Percentiles rank a stretch among this genome's conserved stretches.
Conservation (phyloP, 1,139 yeast genomes). For the Geotrichum citri-aurantii region DNA sequence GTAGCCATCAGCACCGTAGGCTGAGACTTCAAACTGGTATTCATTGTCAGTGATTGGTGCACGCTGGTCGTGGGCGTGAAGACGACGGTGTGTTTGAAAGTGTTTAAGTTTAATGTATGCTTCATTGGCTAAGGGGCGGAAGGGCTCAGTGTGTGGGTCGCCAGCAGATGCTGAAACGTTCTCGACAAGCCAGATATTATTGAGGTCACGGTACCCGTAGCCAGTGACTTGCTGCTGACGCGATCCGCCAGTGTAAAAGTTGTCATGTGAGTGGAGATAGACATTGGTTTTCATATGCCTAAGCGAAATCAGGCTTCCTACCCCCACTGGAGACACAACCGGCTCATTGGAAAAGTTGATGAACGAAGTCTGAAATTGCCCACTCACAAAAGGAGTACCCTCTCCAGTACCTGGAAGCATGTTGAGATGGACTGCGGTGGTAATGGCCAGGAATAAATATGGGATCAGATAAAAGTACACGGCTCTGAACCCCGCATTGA, state of each 20-base stretch:
- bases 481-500: conserved; percentile 30
- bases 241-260: conserved; percentile 50
- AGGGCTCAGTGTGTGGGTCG: conserved; percentile 16
- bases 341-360: conserved; percentile 40
- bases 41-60: conserved; percentile 83
- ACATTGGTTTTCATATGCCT: conserved; percentile 59
- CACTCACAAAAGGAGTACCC: conserved; percentile 48
- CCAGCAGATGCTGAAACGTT: conserved; percentile 18
- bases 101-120: conserved; percentile 58
- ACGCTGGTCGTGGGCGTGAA: conserved; percentile 50
- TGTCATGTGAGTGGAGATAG: conserved; percentile 64
- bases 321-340: conserved; percentile 48
- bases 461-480: conserved; percentile 46
- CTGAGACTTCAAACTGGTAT: conserved; percentile 67
- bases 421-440: conserved; percentile 48
- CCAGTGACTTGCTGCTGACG: conserved; percentile 65
- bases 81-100: conserved; percentile 50
- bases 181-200: conserved; percentile 68
- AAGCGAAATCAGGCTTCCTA: conserved; percentile 61
- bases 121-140: conserved; percentile 44
- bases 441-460: conserved; percentile 42
- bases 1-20: conserved; percentile 47
- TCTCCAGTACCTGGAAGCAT: conserved; percentile 45
- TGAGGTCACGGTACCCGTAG: conserved; percentile 47
- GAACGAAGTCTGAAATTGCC: conserved; percentile 53